Evolutionary conservation across 129 eudicot genomes (phyloP).

Genomic region (Silybum marianum): DNA sequence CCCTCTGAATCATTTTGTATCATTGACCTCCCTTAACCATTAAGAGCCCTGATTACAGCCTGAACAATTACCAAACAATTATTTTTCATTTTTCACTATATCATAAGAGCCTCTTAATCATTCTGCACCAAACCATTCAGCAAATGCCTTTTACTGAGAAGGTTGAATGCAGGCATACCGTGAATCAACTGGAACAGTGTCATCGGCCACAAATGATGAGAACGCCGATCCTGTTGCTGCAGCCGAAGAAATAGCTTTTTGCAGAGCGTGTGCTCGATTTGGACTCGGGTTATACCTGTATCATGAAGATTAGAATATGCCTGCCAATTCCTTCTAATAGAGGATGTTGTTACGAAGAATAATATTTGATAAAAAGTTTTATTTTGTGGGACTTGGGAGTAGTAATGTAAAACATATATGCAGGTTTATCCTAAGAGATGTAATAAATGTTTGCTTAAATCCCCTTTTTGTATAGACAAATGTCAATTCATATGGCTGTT

Average conservation of each 20-base stretch:
- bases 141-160: slow-evolving; percentile 11
- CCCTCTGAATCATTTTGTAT: too few species aligned
- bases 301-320: slow-evolving; percentile 73
- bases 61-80: too few species aligned
- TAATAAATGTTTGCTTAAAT: slow-evolving; percentile 22
- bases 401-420: not conserved
- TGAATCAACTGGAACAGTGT: slow-evolving; percentile 89
- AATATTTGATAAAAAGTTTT: slow-evolving; percentile 12
- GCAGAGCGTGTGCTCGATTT: slow-evolving; percentile 94
- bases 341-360: slow-evolving; percentile 13
- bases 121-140: too few species aligned
- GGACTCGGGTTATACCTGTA: slow-evolving; percentile 95
- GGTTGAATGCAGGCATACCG: slow-evolving; percentile 70
- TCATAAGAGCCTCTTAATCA: too few species aligned
- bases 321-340: not conserved
- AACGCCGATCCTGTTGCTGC: slow-evolving; percentile 83
- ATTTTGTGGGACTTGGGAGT: slow-evolving; percentile 1
- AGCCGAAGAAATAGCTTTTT: slow-evolving; percentile 91
- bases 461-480: slow-evolving; percentile 6
- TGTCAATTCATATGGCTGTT: not conserved
- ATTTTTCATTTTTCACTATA: too few species aligned
- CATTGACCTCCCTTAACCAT: too few species aligned
- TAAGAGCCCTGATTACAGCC: too few species aligned
- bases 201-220: slow-evolving; percentile 27
- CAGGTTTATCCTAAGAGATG: slow-evolving; percentile 6